Evolutionary conservation across 2,329 filamentous ascomycete species (phyloP).

Genomic region (Calonectria pseudoturangicola): DNA sequence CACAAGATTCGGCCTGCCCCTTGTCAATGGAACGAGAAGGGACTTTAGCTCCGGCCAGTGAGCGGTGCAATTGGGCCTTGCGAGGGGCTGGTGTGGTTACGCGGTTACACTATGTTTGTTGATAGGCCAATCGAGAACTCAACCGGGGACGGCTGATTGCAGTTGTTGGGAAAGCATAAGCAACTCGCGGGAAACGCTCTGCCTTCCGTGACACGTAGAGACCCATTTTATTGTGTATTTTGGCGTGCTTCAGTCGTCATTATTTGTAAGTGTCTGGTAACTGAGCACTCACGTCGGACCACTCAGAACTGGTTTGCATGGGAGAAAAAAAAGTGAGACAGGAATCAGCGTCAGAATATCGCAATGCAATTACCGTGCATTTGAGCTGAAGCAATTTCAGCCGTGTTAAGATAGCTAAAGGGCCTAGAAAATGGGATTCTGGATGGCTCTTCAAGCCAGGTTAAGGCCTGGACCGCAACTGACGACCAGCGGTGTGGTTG

Average conservation of each 20-base stretch:
- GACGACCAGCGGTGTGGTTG: background rate
- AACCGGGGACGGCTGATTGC: slow-evolving; percentile 4
- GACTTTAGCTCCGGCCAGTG: background rate
- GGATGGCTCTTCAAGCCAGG: too few species aligned
- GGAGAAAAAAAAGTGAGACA: background rate
- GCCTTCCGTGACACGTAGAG: background rate
- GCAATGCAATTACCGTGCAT: background rate
- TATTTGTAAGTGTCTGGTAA: background rate
- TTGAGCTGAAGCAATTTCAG: too few species aligned
- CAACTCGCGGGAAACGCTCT: slow-evolving; percentile 6
- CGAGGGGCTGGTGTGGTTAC: slow-evolving; percentile 8
- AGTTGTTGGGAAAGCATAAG: background rate
- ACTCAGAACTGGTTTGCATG: background rate
- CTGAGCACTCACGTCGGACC: background rate
- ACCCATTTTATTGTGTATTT: background rate
- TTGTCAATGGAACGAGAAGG: background rate
- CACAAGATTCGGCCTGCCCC: slow-evolving; percentile 37
- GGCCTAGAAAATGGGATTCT: background rate
- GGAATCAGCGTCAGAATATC: background rate
- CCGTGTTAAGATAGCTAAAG: too few species aligned
- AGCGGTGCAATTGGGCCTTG: background rate
- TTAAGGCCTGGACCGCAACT: too few species aligned
- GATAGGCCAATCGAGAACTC: slow-evolving; percentile 24
- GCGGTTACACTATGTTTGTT: slow-evolving; percentile 15
- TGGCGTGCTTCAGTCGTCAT: background rate